phyloP scores from a whole-genome alignment of 768 basidiomycete species.

The Cytidiella melzeri region DNA sequence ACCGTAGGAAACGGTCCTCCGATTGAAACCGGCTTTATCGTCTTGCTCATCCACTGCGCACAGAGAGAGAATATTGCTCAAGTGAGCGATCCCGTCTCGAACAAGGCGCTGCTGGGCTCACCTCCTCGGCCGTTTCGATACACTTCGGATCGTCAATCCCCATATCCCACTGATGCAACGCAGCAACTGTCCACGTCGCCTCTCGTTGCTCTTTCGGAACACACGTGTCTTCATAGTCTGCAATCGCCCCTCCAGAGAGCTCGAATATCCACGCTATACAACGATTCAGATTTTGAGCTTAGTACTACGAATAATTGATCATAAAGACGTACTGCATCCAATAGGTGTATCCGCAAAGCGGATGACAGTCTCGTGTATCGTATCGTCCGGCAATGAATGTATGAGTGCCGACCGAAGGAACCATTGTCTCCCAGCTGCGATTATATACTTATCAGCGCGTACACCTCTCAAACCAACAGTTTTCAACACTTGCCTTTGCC shows the following conservation, averaged over 20 bases:
- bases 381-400: conserved; percentile 77
- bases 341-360: conserved; percentile 80
- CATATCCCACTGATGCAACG: conserved; percentile 91
- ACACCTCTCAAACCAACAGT: too few species aligned
- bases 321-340: conserved; percentile 83
- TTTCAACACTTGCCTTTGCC: conserved; percentile 67
- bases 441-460: neutral
- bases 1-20: conserved; percentile 87
- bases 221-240: conserved; percentile 67
- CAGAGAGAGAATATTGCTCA: neutral
- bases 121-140: conserved; percentile 76
- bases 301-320: too few species aligned
- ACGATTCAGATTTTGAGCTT: too few species aligned
- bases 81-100: too few species aligned
- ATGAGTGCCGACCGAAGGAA: conserved; percentile 86
- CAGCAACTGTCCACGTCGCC: conserved; percentile 79
- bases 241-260: conserved; percentile 75
- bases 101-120: conserved; percentile 24
- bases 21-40: conserved; percentile 61
- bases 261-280: conserved; percentile 85
- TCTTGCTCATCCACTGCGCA: conserved; percentile 70
- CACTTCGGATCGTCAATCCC: conserved; percentile 76
- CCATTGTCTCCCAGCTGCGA: conserved; percentile 76
- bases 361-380: conserved; percentile 76
- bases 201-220: conserved; percentile 75